Evolutionary conservation across 2,329 filamentous ascomycete species (phyloP).

Genomic region (Thelonectria discophora): DNA sequence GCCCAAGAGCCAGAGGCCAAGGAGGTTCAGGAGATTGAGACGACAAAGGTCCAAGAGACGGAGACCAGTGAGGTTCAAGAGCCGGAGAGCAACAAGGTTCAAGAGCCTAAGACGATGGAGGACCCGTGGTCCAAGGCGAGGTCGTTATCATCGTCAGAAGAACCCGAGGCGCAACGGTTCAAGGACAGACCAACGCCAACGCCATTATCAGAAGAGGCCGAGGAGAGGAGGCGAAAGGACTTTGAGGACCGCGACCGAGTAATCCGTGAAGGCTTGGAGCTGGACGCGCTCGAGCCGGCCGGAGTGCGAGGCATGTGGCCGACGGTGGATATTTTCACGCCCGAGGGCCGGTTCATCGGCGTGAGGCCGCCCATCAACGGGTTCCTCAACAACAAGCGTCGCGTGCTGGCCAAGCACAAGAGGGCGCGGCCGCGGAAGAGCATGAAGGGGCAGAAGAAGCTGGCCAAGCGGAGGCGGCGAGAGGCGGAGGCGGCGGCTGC

Average conservation of each 20-base stretch:
- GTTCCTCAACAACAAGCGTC: constrained; percentile 70
- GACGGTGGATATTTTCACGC: constrained; percentile 83
- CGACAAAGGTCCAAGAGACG: constrained; percentile 24
- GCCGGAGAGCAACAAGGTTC: no score
- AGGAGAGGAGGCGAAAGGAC: no score
- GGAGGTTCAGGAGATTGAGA: constrained; percentile 16
- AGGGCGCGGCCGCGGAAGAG: constrained; percentile 70
- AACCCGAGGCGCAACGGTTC: no score
- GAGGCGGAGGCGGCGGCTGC: no score
- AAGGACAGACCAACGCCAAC: no score
- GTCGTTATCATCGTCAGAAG: no score
- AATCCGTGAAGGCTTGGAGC: no score
- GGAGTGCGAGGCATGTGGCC: constrained; percentile 59
- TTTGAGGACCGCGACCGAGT: no score
- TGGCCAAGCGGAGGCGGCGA: constrained; percentile 44
- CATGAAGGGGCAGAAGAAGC: constrained; percentile 70
- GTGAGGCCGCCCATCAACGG: constrained; percentile 74
- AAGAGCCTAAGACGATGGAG: constrained; percentile 43
- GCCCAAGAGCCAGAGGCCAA: neutral
- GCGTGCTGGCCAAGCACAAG: constrained; percentile 57
- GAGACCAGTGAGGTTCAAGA: neutral
- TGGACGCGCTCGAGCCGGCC: neutral
- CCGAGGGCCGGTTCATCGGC: constrained; percentile 82
- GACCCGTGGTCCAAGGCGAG: no score
- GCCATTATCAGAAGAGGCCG: no score